phyloP scores from a whole-genome alignment of 176 grass and related monocot species.

The Hordeum marinum region DNA sequence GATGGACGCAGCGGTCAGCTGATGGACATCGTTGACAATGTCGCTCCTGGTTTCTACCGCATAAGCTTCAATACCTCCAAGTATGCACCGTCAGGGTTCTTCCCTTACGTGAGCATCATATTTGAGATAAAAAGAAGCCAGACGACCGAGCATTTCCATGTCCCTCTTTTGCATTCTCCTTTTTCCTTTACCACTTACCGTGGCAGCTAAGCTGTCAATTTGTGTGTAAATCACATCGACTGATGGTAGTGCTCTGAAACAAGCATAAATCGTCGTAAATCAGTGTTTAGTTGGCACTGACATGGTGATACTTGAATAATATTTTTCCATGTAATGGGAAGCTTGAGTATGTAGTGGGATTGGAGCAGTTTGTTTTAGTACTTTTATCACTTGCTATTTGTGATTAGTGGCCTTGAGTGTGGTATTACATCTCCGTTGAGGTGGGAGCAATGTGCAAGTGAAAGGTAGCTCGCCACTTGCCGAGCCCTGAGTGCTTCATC shows the following conservation, averaged over 20 bases:
- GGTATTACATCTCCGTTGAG: not conserved
- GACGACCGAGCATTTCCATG: slow-evolving; percentile 81
- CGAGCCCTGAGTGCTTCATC: too few species aligned
- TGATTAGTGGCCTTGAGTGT: not conserved
- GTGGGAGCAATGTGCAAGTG: too few species aligned
- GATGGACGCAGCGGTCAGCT: slow-evolving; percentile 82
- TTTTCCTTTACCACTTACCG: slow-evolving; percentile 92
- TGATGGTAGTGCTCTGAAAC: not conserved
- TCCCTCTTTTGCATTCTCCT: slow-evolving; percentile 81
- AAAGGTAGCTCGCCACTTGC: too few species aligned
- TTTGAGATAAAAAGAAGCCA: slow-evolving; percentile 77
- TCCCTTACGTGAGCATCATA: slow-evolving; percentile 80
- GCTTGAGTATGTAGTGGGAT: not conserved
- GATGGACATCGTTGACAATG: slow-evolving; percentile 61
- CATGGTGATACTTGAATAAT: slow-evolving; percentile 1
- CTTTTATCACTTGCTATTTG: not conserved
- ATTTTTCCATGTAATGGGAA: not conserved
- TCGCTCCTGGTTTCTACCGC: slow-evolving; percentile 69
- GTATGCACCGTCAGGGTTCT: slow-evolving; percentile 76
- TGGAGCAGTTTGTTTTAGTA: not conserved
- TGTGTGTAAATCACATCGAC: not conserved
- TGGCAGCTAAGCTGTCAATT: slow-evolving; percentile 53
- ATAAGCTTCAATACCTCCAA: slow-evolving; percentile 81
- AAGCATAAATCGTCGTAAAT: not conserved
- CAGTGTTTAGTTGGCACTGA: not conserved